phyloP scores from a whole-genome alignment of 1,284 basidiomycete genomes.

The Pulveroboletus sp. region DNA sequence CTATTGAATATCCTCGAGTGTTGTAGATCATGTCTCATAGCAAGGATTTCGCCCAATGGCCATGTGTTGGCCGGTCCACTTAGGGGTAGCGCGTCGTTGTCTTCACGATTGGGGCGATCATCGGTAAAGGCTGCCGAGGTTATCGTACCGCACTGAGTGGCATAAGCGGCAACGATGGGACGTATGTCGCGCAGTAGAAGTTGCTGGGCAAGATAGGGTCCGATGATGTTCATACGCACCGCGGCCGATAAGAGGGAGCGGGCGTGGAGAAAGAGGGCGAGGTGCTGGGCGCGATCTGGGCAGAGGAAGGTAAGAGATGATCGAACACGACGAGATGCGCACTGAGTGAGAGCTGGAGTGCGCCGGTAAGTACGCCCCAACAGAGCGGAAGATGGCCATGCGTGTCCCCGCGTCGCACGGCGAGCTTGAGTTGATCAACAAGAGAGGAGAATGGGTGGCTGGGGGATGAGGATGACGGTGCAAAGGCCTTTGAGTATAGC shows the following conservation, averaged over 20 bases:
- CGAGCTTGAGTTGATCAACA: constrained; percentile 64
- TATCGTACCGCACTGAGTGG: constrained; percentile 41
- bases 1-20: constrained; percentile 97
- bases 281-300: constrained; percentile 70
- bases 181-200: constrained; percentile 73
- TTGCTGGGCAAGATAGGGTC: constrained; percentile 92
- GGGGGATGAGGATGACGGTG: constrained; percentile 38
- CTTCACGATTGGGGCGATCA: constrained; percentile 5
- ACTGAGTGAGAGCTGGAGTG: constrained; percentile 75
- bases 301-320: not conserved
- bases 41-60: constrained; percentile 94
- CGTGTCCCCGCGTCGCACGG: constrained; percentile 58
- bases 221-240: constrained; percentile 87
- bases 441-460: constrained; percentile 31
- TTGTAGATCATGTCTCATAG: constrained; percentile 87
- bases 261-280: constrained; percentile 92
- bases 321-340: constrained; percentile 22
- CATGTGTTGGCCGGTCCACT: constrained; percentile 84
- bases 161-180: constrained; percentile 58
- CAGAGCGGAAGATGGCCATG: constrained; percentile 87
- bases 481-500: constrained; percentile 81
- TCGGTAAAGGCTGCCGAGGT: constrained; percentile 37
- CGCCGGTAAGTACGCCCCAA: constrained; percentile 83
- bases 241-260: constrained; percentile 87
- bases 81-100: constrained; percentile 36